Base-by-base conservation (phyloP, 164 flowering plant genomes). In the Magnolia sinica region DNA sequence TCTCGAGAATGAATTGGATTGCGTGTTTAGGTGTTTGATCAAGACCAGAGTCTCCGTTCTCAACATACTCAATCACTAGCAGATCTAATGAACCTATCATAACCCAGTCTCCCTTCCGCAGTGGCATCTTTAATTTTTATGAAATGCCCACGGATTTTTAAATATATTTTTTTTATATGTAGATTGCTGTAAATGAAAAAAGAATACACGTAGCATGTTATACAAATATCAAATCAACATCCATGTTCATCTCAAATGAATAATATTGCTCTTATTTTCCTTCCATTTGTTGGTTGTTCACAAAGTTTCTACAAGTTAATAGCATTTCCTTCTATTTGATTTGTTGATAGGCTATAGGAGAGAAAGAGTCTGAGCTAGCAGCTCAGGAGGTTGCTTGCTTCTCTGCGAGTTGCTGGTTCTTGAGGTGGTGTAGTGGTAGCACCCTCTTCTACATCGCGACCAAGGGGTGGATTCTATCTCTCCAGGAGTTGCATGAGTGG, bases 21-120 rank as follows among this genome's bases (percentile, higher is more conserved):
- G 85, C 74, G 79, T 85, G 37, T 86, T 84, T 22, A 87, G 88
- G 78, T 83, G 87, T 45, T 79, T 89, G 81, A 87, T 92, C 58
- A 82, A 85, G 50, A 87, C 89, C 20, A 85, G 93, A 76, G 93
- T 90, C 77, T 81, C 84, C 3, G 88, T 92, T 49, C 88, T 74
- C 61, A 80, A 80, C 59, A 70, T 74, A 76, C 61, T 78, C 49
- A 63, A n/a, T 45, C 51, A 75, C 16, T 78, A 61, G 74, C 8
- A 13, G 29, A 31, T 19, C 16, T 4, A 5, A 37, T 37, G 45
- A 37, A 37, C 45, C 45, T 3, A 1, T 1, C 58, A 1, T 20
- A n/a, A 18, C 9, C 1, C 8, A 4, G 18, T 5, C n/a, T 18
- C 20, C 70, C 45, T 37, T 37, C 45, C 7, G 45, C 76, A 22